Evolutionary conservation across 1,284 basidiomycete genomes (phyloP).

Genomic region (Ganoderma meredithae): DNA sequence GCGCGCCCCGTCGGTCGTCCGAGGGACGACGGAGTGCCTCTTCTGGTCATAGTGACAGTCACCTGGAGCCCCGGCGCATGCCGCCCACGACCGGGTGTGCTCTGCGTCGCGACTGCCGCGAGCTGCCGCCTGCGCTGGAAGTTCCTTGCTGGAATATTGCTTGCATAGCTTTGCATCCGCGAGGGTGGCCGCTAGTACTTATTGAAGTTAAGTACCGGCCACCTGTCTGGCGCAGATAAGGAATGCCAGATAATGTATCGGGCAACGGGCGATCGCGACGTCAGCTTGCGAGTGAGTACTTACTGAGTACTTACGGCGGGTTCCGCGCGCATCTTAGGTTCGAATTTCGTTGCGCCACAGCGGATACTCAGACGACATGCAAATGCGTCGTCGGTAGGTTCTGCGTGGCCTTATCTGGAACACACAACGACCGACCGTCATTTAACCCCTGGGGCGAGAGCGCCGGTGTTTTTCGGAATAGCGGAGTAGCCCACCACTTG

Average conservation of each 20-base stretch:
- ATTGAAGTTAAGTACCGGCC: neutral
- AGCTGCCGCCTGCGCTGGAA: neutral
- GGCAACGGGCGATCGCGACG: neutral
- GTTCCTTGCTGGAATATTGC: neutral
- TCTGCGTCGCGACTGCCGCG: neutral
- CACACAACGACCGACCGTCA: neutral
- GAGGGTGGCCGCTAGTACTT: neutral
- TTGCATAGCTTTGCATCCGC: neutral
- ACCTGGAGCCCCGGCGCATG: neutral
- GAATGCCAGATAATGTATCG: neutral
- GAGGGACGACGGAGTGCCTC: neutral
- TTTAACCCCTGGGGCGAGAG: neutral
- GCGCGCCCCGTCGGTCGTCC: neutral
- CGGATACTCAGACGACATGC: neutral
- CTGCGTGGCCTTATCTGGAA: neutral
- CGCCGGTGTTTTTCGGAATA: neutral
- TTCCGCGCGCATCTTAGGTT: neutral
- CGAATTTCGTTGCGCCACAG: neutral
- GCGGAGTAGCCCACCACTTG: neutral
- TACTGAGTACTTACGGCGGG: neutral
- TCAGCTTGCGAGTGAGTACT: neutral
- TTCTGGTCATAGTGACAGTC: neutral
- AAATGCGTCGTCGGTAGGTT: neutral
- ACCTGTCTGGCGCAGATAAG: neutral
- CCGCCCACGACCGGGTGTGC: neutral